Percentiles rank a stretch among this genome's conserved stretches.
Conservation (phyloP, 352 stramenopile genomes). For the Thraustochytrium striatum region DNA sequence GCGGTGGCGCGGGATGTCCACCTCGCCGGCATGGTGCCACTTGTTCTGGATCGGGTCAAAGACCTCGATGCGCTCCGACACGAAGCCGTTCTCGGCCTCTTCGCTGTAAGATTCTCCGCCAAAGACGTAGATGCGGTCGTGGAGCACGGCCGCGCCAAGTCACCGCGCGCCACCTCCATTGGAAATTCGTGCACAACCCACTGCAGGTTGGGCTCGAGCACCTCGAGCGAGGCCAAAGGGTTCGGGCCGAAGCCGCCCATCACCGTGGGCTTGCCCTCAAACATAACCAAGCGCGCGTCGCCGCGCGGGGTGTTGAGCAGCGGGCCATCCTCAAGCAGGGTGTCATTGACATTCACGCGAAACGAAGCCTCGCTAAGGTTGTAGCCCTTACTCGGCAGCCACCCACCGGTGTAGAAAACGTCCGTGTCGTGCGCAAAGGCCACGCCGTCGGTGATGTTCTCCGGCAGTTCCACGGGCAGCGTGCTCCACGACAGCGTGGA, state of each 20-base stretch:
- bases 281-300: background rate
- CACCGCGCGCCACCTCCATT: background rate
- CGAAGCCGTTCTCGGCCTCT: background rate
- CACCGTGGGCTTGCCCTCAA: background rate
- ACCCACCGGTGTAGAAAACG: conserved; percentile 15
- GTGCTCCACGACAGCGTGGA: conserved; percentile 5
- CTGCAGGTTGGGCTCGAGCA: background rate
- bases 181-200: no score
- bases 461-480: background rate
- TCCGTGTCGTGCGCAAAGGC: background rate
- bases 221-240: background rate
- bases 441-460: conserved; percentile 1
- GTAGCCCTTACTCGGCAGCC: background rate
- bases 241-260: conserved; percentile 34
- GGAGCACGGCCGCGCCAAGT: conserved; percentile 2
- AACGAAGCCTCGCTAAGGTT: background rate
- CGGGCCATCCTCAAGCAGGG: background rate
- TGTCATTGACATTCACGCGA: background rate
- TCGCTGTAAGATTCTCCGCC: conserved; percentile 22
- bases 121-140: conserved; percentile 38
- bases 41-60: background rate
- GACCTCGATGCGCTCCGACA: background rate
- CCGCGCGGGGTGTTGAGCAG: background rate
- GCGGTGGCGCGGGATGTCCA: conserved; percentile 16
- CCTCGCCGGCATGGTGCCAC: conserved; percentile 27